Evolutionary conservation across 805 yeast genomes (phyloP), one percentile per base, ranked within the genome.

Genomic region (Candida silvatica): DNA sequence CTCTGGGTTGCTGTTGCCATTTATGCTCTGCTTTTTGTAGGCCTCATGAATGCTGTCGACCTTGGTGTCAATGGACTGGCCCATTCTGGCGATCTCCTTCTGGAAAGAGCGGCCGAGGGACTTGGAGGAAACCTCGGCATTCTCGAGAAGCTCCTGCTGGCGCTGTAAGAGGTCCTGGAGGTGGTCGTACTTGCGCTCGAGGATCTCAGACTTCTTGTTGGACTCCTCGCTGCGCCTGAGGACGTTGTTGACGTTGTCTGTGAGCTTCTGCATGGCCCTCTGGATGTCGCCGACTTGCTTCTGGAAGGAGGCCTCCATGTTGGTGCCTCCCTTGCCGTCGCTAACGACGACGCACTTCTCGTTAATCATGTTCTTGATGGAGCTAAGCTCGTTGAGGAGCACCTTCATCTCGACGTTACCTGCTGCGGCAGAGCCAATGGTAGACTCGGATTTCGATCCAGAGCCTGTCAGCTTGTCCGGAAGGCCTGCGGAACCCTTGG

Each of bases 81-180:
- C 29, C n/a, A 32, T 20, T 6, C 19, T 16, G 2, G 14, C 29
- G 14, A 32, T 16, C n/a, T 32, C 9, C 3, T 5, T 29, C 19
- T 14, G 14, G 23, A 32, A 24, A 8, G 15, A 7, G 17, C 37
- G 39, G 20, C 38, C 46, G 30, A 43, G 32, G 5, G 42, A 36
- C 11, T 43, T 37, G 26, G 41, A 34, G 12, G 40, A 26, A 16
- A 25, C 19, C 15, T 45, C 46, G 31, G 37, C 38, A 15, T 32
- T 34, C 27, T 41, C 47, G 22, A 45, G 29, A 14, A 45, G 19
- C 19, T 34, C 36, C 20, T 35, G 31, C 18, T 45, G 48, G 18
- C 36, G 35, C 18, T 36, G 33, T 11, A 45, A 31, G 31, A 45
- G 29, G 16, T 39, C 25, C 6, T 34, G 27, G 12, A 45, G 18